Percentiles rank a stretch among this genome's conserved stretches.
Conservation (phyloP, 163 green algal genomes). For the Scenedesmus sp. region DNA sequence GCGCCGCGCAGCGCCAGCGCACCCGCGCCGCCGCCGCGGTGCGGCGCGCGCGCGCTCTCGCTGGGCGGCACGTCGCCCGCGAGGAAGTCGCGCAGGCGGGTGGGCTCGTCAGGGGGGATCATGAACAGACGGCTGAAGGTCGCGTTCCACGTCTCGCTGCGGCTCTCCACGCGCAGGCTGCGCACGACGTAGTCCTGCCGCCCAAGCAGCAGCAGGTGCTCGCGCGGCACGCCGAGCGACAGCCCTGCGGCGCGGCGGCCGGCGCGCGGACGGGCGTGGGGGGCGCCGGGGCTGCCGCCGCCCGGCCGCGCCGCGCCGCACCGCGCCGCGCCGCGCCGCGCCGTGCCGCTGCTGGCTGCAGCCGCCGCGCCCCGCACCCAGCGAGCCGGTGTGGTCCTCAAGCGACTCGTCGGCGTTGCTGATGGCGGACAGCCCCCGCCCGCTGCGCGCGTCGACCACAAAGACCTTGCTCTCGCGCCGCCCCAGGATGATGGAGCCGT, state of each 20-base stretch:
- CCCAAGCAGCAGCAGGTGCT: conserved; percentile 63
- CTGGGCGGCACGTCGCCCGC: conserved; percentile 27
- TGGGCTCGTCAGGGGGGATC: conserved; percentile 18
- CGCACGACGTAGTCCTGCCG: conserved; percentile 86
- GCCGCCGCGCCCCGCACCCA: conserved; percentile 20
- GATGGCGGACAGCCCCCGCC: conserved; percentile 68
- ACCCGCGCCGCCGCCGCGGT: too few species aligned
- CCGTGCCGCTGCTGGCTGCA: background rate
- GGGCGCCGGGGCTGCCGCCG: background rate
- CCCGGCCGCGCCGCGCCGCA: too few species aligned
- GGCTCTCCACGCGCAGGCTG: conserved; percentile 66
- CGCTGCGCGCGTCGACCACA: conserved; percentile 79
- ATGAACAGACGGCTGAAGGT: conserved; percentile 67
- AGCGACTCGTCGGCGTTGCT: conserved; percentile 33
- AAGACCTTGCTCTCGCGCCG: conserved; percentile 76
- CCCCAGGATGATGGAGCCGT: conserved; percentile 86
- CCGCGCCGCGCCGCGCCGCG: too few species aligned
- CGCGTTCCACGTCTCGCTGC: conserved; percentile 82
- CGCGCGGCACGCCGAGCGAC: background rate
- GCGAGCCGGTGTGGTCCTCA: conserved; percentile 26
- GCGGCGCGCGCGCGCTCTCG: conserved; percentile 2
- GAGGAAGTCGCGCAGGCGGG: conserved; percentile 28
- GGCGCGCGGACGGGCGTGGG: too few species aligned
- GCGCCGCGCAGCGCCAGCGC: too few species aligned
- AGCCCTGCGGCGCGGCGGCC: conserved; percentile 11